Percentiles rank a stretch among this genome's conserved stretches.
phyloP scores from a whole-genome alignment of 768 basidiomycete species.

The Tulasnella sp. region DNA sequence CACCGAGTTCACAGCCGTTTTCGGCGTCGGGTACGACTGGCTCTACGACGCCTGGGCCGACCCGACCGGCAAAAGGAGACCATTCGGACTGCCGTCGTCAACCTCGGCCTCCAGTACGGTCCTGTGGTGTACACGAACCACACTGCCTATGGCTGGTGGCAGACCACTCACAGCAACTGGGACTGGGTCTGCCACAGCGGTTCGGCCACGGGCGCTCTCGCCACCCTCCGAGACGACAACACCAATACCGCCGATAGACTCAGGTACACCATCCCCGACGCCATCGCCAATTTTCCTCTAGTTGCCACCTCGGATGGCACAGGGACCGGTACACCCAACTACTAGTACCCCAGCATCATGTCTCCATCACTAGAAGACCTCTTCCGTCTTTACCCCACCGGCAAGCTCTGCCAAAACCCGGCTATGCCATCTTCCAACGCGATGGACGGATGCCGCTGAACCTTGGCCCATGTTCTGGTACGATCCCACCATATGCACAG shows the following conservation, averaged over 20 bases:
- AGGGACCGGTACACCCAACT: constrained; percentile 47
- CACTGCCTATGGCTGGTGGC: constrained; percentile 20
- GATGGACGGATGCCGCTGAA: constrained; percentile 43
- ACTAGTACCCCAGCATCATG: constrained; percentile 40
- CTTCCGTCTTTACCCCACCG: constrained; percentile 40
- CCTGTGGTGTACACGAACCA: constrained; percentile 30
- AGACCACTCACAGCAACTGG: constrained; percentile 42
- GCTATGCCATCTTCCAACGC: constrained; percentile 47
- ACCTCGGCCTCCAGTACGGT: constrained; percentile 40
- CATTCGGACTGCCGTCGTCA: constrained; percentile 44
- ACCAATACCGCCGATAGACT: constrained; percentile 39
- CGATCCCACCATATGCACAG: constrained; percentile 60
- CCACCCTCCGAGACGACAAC: constrained; percentile 40
- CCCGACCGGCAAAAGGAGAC: constrained; percentile 42
- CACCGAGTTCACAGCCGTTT: constrained; percentile 44
- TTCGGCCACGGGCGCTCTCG: constrained; percentile 33
- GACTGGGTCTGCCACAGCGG: constrained; percentile 48
- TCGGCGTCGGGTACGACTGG: constrained; percentile 90
- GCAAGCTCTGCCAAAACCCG: no score
- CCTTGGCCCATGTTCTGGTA: constrained; percentile 47
- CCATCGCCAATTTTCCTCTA: constrained; percentile 43
- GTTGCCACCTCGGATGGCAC: constrained; percentile 40
- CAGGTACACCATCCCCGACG: constrained; percentile 39
- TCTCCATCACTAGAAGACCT: constrained; percentile 42
- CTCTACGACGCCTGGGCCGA: constrained; percentile 63